phyloP scores from a whole-genome alignment of 1,139 yeast genomes.

The Oligophagozyma castellii region DNA sequence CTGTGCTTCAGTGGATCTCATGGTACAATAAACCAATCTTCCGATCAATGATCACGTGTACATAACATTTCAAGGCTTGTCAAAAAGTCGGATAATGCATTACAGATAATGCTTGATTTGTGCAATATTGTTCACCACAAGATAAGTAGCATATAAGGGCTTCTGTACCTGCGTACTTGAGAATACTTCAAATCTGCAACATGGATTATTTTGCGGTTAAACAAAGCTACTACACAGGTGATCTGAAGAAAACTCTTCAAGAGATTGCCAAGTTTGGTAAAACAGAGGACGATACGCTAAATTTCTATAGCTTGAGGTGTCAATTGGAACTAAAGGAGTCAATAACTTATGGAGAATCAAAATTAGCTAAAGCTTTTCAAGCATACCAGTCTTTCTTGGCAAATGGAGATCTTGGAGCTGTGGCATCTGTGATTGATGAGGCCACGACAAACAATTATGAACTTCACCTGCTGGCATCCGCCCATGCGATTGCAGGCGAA shows the following conservation, averaged over 20 bases:
- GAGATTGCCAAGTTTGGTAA: conserved; percentile 13
- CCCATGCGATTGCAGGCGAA: conserved; percentile 16
- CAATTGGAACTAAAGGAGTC: conserved; percentile 11
- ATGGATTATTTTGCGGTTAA: conserved; percentile 23
- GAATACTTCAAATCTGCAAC: no score
- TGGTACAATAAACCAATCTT: no score
- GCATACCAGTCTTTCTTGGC: conserved; percentile 12
- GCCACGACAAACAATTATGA: conserved; percentile 11
- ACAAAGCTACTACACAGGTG: conserved; percentile 23
- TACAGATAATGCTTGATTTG: no score
- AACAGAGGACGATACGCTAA: conserved; percentile 15
- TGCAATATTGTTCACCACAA: no score
- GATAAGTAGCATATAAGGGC: no score
- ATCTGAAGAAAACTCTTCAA: conserved; percentile 15
- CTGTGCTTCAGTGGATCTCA: no score
- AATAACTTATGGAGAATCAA: conserved; percentile 2
- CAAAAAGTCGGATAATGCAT: no score
- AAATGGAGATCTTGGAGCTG: conserved; percentile 9
- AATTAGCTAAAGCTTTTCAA: conserved; percentile 11
- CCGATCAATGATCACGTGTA: no score
- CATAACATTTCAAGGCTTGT: no score
- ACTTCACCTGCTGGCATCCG: conserved; percentile 17
- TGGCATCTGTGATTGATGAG: conserved; percentile 3
- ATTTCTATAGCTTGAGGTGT: conserved; percentile 18
- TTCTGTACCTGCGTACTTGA: no score